Base-by-base conservation (phyloP, 2,329 filamentous ascomycete species). In the Epicoccum nigrum region DNA sequence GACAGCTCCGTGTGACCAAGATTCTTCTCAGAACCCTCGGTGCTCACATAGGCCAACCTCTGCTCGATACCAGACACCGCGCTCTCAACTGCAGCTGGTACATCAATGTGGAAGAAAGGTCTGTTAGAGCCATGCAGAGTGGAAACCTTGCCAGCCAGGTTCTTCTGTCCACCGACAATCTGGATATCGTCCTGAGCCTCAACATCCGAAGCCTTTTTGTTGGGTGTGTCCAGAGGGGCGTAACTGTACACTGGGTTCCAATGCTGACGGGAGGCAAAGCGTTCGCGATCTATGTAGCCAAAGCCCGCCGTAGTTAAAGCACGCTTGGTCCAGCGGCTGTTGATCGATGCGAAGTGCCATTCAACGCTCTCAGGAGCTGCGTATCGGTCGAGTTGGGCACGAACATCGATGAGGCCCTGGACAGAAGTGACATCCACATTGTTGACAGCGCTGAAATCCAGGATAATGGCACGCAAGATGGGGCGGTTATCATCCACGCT, bases 211-310 rank as follows among this genome's bases (percentile, higher is more conserved):
- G 81, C 76, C 63, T 90, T 86, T 86, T 7, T 79, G 79, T 0
- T 84, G 84, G 1, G 88, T 87, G 0, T 55, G 88, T 55, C 90
- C 86, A 58, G 95, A 86, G 96, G 91, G 2, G 93, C 90, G 17
- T 97, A 91, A 67, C 86, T 92, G 79, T 96, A 97, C 59, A 97
- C 92, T n/a, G 92, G 90, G 71, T 90, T 92, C 93, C 92, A 97
- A 23, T 67, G 63, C 62, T 83, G 82, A 6, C 79, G 73, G 1
- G 61, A 43, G 77, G 80, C 51, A 78, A 81, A 47, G 74, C 76
- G 6, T 78, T 77, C 64, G 0, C 81, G 76, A 1, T 85, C 84
- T 7, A 70, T 55, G 48, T 88, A 92, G 1, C 93, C 93, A 67
- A 97, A 97, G 11, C 93, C 93, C 19, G 89, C 93, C 2, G 89